Percentiles rank a stretch among this genome's conserved stretches.
These are phyloP conservation scores for Phytopythium chamaehyphon DNA, from an alignment of 352 stramenopile species.

Conservation along the genomic window DNA sequence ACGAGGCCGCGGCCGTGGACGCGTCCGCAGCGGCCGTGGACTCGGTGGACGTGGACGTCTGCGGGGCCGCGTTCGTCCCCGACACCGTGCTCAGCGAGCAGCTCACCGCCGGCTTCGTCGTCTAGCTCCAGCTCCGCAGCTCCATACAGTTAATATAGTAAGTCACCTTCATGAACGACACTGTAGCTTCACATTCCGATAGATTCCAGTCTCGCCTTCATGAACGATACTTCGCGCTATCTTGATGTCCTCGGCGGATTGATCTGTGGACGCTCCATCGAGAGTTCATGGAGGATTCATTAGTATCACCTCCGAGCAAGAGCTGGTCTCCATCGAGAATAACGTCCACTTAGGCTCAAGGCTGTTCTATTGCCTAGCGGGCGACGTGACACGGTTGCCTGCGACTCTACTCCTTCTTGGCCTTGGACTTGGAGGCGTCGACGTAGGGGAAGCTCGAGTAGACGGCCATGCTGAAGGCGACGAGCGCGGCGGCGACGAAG, in stretches of 20 bases:
- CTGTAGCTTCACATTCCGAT: background rate
- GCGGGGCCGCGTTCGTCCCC: background rate
- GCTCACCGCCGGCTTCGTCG: conserved; percentile 2
- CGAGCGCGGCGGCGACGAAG: conserved; percentile 64
- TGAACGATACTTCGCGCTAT: no score
- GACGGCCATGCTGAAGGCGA: conserved; percentile 61
- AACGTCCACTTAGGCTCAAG: no score
- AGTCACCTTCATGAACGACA: background rate
- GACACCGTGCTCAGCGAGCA: background rate
- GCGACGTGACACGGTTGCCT: no score
- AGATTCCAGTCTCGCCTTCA: no score
- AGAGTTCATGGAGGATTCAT: no score
- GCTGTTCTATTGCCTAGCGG: no score
- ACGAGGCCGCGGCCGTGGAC: background rate
- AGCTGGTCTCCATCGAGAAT: no score
- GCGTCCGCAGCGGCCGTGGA: background rate
- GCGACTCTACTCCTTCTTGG: conserved; percentile 27
- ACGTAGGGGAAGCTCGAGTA: conserved; percentile 76
- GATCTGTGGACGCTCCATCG: no score
- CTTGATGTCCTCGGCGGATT: no score
- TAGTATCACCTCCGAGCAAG: no score
- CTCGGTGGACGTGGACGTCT: background rate
- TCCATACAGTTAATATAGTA: background rate
- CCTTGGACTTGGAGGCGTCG: conserved; percentile 21
- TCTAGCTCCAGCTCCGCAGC: background rate